Evolutionary conservation across 2,329 filamentous ascomycete genomes (phyloP).

Genomic region (Immersiporthe knoxdaviesiana): DNA sequence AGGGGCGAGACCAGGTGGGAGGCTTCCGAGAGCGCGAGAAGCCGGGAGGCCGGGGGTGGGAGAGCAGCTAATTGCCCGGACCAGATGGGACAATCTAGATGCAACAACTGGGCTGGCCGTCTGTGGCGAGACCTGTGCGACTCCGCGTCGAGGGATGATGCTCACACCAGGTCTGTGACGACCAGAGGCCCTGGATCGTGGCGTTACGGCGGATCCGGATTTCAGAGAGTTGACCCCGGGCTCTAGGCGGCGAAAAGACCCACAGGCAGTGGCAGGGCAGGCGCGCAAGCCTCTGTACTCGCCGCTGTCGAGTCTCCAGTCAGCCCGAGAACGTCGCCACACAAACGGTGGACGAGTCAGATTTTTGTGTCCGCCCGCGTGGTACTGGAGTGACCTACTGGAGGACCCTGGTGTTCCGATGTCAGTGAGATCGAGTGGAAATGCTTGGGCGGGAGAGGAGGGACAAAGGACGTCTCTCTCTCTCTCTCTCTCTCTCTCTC

Average conservation of each 20-base stretch:
- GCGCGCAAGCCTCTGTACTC: constrained; percentile 12
- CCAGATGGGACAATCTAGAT: background rate
- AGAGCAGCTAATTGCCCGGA: constrained; percentile 10
- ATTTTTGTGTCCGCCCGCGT: background rate
- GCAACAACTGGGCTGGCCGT: constrained; percentile 15
- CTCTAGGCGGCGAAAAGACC: constrained; percentile 2
- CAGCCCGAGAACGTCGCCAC: constrained; percentile 7
- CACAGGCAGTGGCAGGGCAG: constrained; percentile 14
- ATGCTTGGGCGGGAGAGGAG: background rate
- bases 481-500: background rate
- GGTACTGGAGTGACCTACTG: constrained; percentile 11
- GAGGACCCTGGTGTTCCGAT: background rate
- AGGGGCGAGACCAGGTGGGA: constrained; percentile 5
- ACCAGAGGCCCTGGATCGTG: constrained; percentile 14
- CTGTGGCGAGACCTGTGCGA: constrained; percentile 19
- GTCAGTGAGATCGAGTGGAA: background rate
- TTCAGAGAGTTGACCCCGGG: constrained; percentile 14
- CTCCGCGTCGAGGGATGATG: constrained; percentile 11
- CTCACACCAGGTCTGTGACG: constrained; percentile 4
- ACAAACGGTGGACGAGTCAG: constrained; percentile 1
- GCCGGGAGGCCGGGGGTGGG: background rate
- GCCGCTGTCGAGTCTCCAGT: constrained; percentile 14
- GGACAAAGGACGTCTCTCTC: background rate
- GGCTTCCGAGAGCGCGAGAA: constrained; percentile 4
- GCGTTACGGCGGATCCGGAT: constrained; percentile 13